These are phyloP conservation scores for Psidium friedrichsthalianum DNA, from an alignment of 345 rosid genomes.

Conservation along the genomic window DNA sequence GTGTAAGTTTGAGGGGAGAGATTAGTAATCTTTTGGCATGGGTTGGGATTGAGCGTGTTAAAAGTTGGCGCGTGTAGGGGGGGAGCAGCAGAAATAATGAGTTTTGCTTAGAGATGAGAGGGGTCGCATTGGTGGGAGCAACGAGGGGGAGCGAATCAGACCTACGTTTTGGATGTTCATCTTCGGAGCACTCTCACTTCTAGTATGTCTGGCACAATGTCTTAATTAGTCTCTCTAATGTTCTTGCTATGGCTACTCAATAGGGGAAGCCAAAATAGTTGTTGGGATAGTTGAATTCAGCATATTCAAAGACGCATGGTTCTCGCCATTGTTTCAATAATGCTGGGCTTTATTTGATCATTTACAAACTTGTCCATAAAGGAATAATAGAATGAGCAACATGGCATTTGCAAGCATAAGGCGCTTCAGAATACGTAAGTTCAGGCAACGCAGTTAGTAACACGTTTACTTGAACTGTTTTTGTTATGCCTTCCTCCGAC, in stretches of 20 bases:
- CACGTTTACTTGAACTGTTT: background rate
- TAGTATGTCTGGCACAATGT: slow-evolving; percentile 14
- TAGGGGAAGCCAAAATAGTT: background rate
- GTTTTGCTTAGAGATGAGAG: no score
- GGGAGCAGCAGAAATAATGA: no score
- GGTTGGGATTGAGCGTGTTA: no score
- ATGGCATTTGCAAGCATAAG: background rate
- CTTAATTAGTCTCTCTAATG: background rate
- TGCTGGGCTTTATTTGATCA: background rate
- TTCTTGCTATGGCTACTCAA: background rate
- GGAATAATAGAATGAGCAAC: background rate
- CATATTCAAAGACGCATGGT: background rate
- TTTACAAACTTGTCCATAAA: background rate
- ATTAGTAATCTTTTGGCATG: no score
- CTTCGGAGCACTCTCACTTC: slow-evolving; percentile 54
- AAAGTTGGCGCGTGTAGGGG: no score
- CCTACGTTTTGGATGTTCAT: slow-evolving; percentile 77
- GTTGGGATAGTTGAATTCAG: background rate
- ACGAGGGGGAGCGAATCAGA: no score
- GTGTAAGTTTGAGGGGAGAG: no score
- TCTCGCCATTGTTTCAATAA: background rate
- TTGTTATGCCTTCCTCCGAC: background rate
- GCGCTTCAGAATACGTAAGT: background rate
- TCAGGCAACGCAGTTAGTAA: background rate
- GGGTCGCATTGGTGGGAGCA: no score